Conservation (phyloP, 176 grass and related monocot species). For the Bothriochloa decipiens region DNA sequence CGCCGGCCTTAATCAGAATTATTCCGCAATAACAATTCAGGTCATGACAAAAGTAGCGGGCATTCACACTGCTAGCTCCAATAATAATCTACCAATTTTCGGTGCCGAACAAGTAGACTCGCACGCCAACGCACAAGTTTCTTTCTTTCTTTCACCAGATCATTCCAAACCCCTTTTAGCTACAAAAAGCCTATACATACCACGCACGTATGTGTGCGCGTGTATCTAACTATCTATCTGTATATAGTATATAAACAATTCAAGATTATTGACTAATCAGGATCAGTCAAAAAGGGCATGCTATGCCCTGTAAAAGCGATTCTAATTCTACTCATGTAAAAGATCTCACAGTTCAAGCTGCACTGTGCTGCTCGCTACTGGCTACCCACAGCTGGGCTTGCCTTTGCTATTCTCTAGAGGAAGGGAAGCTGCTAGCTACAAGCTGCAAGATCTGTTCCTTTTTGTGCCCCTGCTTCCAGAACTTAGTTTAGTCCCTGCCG, state of each 20-base stretch:
- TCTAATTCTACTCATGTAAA: slow-evolving; percentile 28
- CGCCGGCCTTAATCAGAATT: slow-evolving; percentile 27
- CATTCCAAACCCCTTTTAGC: slow-evolving; percentile 31
- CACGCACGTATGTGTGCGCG: neutral
- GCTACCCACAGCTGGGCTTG: slow-evolving; percentile 34
- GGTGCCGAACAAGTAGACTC: slow-evolving; percentile 49
- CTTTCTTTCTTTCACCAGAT: slow-evolving; percentile 29
- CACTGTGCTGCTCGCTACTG: slow-evolving; percentile 14
- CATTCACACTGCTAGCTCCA: slow-evolving; percentile 34
- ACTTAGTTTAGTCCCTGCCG: slow-evolving; percentile 42
- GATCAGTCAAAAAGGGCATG: slow-evolving; percentile 24
- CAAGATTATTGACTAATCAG: slow-evolving; percentile 15
- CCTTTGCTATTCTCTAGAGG: slow-evolving; percentile 30
- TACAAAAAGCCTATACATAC: neutral
- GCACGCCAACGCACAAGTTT: slow-evolving; percentile 23
- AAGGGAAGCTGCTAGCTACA: neutral
- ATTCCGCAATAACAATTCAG: slow-evolving; percentile 23
- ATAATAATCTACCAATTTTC: slow-evolving; percentile 36
- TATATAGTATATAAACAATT: slow-evolving; percentile 11
- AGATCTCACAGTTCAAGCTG: slow-evolving; percentile 33
- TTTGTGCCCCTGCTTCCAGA: slow-evolving; percentile 5
- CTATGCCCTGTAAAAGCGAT: slow-evolving; percentile 31
- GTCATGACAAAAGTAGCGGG: neutral
- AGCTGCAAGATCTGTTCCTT: slow-evolving; percentile 33
- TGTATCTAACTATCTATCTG: neutral